Base-by-base conservation (phyloP, 768 basidiomycete genomes). In the Phlegmacium glaucopus region DNA sequence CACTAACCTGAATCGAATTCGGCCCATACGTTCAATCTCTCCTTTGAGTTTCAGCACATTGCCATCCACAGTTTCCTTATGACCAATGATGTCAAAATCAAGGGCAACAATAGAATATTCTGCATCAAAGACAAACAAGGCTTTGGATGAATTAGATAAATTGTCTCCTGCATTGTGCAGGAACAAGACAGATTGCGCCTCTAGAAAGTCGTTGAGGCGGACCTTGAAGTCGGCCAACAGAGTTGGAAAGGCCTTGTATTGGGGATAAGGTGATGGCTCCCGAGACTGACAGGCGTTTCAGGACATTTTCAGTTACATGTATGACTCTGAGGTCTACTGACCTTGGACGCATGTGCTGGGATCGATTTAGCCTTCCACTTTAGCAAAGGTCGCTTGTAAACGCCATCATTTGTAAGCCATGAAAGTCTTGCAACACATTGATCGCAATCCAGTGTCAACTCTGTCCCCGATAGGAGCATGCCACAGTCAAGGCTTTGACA, bases 21-120 rank as follows among this genome's bases (percentile, higher is more conserved):
- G 63, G 13, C 71, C 65, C 0, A 61, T 55, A 15, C 60, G 54
- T 55, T 67, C 63, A 22, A 74, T 54, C 15, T 67, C 66, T 17
- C 57, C 53, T 55, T 68, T 72, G 49, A 70, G 55, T 36, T 52
- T 55, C 42, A 66, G 49, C 25, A 65, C 64, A 10, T 57, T 53
- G 13, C 42, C 44, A 45, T 66, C 57, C 13, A 72, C 53, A 26
- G 58, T 56, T 15, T 62, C 59, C 46, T 55, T 63, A 45, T 69
- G 68, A 29, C 57, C 59, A 7, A 64, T 39, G 13, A 77, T 56
- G 48, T 78, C 62, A 29, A 65, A 65, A 49, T 73, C 69, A 17
- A 61, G 52, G 5, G 72, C 69, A 16, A 77, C 74, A 35, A 73
- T 60, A 1, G 77, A 73, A 61, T 65, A 79, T 62, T 80, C 78